phyloP scores from a whole-genome alignment of 306 rosid genomes.

The Cotoneaster glaucophyllus region DNA sequence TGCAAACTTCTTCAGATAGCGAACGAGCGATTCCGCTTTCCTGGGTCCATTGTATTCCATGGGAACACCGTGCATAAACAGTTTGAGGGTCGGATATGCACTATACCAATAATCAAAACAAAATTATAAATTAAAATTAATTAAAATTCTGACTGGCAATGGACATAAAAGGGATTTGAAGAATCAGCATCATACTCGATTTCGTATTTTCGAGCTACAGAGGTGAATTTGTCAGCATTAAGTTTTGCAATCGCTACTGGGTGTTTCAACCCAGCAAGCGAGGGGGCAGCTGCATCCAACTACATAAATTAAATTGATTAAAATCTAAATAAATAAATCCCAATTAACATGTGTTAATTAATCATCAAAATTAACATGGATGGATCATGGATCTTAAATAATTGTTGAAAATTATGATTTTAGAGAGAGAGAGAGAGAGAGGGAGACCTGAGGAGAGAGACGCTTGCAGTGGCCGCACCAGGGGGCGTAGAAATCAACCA shows the following conservation, averaged over 20 bases:
- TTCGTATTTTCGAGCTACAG: slow-evolving; percentile 59
- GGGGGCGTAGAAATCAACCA: slow-evolving; percentile 94
- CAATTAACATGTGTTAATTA: neutral
- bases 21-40: slow-evolving; percentile 75
- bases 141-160: neutral
- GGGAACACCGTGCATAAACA: slow-evolving; percentile 74
- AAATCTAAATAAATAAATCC: neutral
- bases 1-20: slow-evolving; percentile 79
- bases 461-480: slow-evolving; percentile 99
- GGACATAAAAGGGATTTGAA: neutral
- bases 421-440: neutral
- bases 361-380: neutral
- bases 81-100: slow-evolving; percentile 70
- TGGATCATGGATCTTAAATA: neutral
- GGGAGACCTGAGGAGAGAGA: slow-evolving; percentile 79
- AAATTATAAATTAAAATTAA: neutral
- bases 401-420: neutral
- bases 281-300: slow-evolving; percentile 92
- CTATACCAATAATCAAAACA: slow-evolving; percentile 33
- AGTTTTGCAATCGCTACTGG: slow-evolving; percentile 81
- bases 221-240: slow-evolving; percentile 71
- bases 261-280: slow-evolving; percentile 63
- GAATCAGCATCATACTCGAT: slow-evolving; percentile 43
- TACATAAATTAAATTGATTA: slow-evolving; percentile 16
- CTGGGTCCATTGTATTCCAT: slow-evolving; percentile 80